These are phyloP conservation scores for Discostella pseudostelligera DNA, from an alignment of 108 stramenopile species.

Conservation along the genomic window DNA sequence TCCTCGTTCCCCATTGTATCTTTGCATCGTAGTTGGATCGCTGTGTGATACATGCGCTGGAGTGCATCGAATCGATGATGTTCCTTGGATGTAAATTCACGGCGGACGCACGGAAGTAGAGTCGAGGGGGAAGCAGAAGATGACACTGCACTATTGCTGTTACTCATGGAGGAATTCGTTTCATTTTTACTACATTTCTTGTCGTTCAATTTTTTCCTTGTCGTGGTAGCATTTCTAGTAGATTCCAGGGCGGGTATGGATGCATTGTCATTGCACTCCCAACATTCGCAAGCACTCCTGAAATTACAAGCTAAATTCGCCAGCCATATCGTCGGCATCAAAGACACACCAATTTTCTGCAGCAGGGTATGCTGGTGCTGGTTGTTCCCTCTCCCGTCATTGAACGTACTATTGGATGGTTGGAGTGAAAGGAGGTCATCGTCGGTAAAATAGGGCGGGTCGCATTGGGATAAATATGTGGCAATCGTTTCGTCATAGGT, in stretches of 20 bases:
- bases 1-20: background rate
- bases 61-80: conserved; percentile 17
- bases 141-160: too few relatives aligned
- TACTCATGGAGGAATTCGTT: too few relatives aligned
- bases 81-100: conserved; percentile 3
- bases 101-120: background rate
- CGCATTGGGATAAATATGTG: conserved; percentile 11
- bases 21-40: conserved; percentile 10
- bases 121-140: too few relatives aligned
- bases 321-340: conserved; percentile 19
- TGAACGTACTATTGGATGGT: too few relatives aligned
- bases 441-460: background rate
- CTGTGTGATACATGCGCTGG: conserved; percentile 21
- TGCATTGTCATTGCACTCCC: too few relatives aligned
- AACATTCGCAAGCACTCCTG: conserved; percentile 2
- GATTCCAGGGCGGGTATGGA: conserved; percentile 7
- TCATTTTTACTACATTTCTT: background rate
- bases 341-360: background rate
- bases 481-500: conserved; percentile 8
- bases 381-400: too few relatives aligned
- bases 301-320: conserved; percentile 20
- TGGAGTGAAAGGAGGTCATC: background rate
- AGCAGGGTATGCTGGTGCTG: conserved; percentile 1
- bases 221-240: conserved; percentile 5
- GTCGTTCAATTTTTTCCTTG: conserved; percentile 1